These are phyloP conservation scores for Verbascum thapsus DNA, from an alignment of 257 asterid species.

Conservation along the genomic window DNA sequence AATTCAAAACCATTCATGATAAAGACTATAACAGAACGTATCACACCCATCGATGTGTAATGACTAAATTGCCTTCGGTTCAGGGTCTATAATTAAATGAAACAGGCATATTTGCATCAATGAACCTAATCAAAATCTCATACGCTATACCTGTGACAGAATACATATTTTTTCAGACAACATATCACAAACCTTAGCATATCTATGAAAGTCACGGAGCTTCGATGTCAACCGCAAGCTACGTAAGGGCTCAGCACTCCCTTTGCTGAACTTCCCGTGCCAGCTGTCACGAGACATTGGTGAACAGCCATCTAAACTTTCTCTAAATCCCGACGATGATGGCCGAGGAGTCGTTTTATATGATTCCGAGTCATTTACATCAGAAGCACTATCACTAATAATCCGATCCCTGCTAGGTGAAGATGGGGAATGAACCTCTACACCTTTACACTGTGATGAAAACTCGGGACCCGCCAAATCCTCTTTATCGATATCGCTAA, in stretches of 20 bases:
- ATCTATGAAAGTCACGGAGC: slow-evolving; percentile 90
- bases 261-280: slow-evolving; percentile 63
- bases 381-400: slow-evolving; percentile 47
- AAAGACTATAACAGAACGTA: slow-evolving; percentile 7
- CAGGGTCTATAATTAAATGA: slow-evolving; percentile 2
- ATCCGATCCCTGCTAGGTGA: slow-evolving; percentile 59
- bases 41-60: neutral
- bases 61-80: slow-evolving; percentile 1
- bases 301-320: slow-evolving; percentile 62
- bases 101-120: neutral
- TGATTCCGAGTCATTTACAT: slow-evolving; percentile 58
- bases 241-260: slow-evolving; percentile 73
- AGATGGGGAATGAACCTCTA: slow-evolving; percentile 42
- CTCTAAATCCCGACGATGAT: slow-evolving; percentile 64
- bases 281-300: slow-evolving; percentile 77
- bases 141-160: neutral
- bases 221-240: slow-evolving; percentile 83
- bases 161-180: slow-evolving; percentile 6
- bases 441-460: slow-evolving; percentile 55
- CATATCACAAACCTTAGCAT: slow-evolving; percentile 71
- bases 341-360: slow-evolving; percentile 52
- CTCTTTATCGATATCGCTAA: slow-evolving; percentile 75
- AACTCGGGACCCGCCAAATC: slow-evolving; percentile 65
- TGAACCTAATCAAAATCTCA: neutral
- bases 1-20: neutral